Evolutionary conservation across 176 grass and related monocot species (phyloP), one percentile per base, ranked within the genome.

Genomic region (Puya raimondii): DNA sequence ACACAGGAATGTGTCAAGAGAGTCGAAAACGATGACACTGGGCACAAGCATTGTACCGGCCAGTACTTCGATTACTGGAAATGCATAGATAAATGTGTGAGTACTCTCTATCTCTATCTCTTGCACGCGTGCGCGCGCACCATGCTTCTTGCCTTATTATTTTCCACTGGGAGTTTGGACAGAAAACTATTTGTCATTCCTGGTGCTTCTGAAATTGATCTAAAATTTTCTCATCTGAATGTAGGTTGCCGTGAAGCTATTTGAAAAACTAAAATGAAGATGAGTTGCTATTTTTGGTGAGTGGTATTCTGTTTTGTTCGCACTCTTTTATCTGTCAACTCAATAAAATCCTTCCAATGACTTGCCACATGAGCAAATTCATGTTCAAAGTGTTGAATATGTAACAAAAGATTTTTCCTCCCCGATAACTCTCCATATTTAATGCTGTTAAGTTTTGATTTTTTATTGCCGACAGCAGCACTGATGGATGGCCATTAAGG

Each of bases 21-120:
- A 85, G 77, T 96, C 70, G 74, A 76, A 68, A 52, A 77, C 6
- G 91, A 96, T 23, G 85, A 96, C 21, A 86, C 76, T 9, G 91
- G 87, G 50, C 91, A 91, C 6, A 96, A 96, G 74, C 91, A 96
- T 49, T 96, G 91, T 78, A 96, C 91, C 23, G 91, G 91, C 10
- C 91, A 96, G 63, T 96, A 96, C 71, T 96, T 96, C 1, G 91
- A 96, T 83, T 96, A 96, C 77, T 96, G 82, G 91, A 52, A 69
- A 70, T 96, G 91, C 15, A 59, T 96, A n/a, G 91, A 96, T 80
- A 91, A 91, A 73, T 87, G 80, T 59, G 91, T 96, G 66, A 84
- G 91, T 58, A 54, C 81, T 64, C n/a, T 70, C 17, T 29, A 66
- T 71, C 72, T 26, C 11, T 23, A 65, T 17, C 15, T 49, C 3